Evolutionary conservation across 139 green algal species (phyloP), one percentile per base, ranked within the genome.

Genomic region (Chlamydomonas eustigma): DNA sequence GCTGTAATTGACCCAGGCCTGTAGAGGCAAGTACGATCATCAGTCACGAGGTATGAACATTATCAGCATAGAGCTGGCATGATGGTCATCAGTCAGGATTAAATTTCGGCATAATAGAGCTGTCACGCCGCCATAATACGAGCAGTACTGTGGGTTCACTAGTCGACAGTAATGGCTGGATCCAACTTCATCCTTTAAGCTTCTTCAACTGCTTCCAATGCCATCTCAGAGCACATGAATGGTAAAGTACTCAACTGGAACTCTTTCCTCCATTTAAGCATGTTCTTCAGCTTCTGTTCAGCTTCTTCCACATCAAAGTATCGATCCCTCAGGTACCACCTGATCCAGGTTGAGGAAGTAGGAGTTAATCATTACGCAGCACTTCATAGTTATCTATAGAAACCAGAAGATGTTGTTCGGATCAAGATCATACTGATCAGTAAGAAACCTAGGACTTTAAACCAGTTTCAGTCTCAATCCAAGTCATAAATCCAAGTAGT

Each of bases 251-350:
- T 28, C n/a, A 38, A 90, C 85, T 81, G 81, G 82, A 95, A 92
- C 18, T 87, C 80, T 0, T 73, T 44, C 1, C 88, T 74, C 91
- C 91, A 97, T 1, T 70, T 63, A 44, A 92, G 67, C 79, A 87
- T 94, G 37, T 76, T 78, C 5, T 73, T 50, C 64, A 97, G 78
- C 86, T 97, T 97, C 34, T 89, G 51, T 50, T 89, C 87, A n/a
- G 92, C 88, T 50, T 93, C 92, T 0, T 88, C 80, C 4, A 92
- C 88, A 75, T 96, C 84, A 74, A 94, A 88, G 69, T 87, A 92
- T 5, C 92, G 74, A 76, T 96, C 92, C 6, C 89, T 77, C 36
- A 97, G 72, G 71, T 92, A 97, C 92, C 92, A 96, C 31, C 77
- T 58, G 44, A 58, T 28, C 44, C 12, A 18, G 44, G 18, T 18